phyloP scores from a whole-genome alignment of 768 basidiomycete genomes.

The Tylopilus cervinicoccineus region DNA sequence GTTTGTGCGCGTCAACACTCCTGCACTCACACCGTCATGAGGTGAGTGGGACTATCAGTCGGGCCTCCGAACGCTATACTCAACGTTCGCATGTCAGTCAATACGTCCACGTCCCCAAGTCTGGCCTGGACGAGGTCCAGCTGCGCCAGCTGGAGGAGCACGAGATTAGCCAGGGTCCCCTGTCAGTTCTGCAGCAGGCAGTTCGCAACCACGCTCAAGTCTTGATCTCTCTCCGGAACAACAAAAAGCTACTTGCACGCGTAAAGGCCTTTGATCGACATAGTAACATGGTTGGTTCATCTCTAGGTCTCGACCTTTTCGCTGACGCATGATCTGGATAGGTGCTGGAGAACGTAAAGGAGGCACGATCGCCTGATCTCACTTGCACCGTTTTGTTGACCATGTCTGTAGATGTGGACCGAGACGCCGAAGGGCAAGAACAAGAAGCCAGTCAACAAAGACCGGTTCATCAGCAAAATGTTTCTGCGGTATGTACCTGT shows the following conservation, averaged over 20 bases:
- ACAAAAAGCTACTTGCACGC: slow-evolving; percentile 93
- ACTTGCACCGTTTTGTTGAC: slow-evolving; percentile 6
- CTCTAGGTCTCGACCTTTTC: background rate
- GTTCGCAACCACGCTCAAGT: slow-evolving; percentile 98
- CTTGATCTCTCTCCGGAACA: slow-evolving; percentile 94
- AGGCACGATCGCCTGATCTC: slow-evolving; percentile 47
- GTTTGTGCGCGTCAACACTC: slow-evolving; percentile 32
- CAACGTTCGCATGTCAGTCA: slow-evolving; percentile 52
- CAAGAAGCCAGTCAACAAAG: slow-evolving; percentile 98
- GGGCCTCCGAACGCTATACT: slow-evolving; percentile 4
- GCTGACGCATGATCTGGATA: slow-evolving; percentile 29
- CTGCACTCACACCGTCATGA: slow-evolving; percentile 23
- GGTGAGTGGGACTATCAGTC: slow-evolving; percentile 21
- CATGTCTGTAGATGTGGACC: slow-evolving; percentile 87
- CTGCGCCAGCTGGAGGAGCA: slow-evolving; percentile 95
- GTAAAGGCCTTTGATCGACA: slow-evolving; percentile 99
- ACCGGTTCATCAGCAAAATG: slow-evolving; percentile 99
- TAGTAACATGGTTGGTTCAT: slow-evolving; percentile 84
- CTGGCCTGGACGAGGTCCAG: slow-evolving; percentile 96
- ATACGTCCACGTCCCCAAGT: slow-evolving; percentile 95
- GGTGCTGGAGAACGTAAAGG: slow-evolving; percentile 98
- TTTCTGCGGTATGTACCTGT: slow-evolving; percentile 68
- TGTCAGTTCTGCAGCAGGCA: slow-evolving; percentile 94
- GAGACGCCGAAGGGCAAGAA: slow-evolving; percentile 97
- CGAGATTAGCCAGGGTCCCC: slow-evolving; percentile 96